Conservation (phyloP, 148 eudicot genomes). For the Silene latifolia region DNA sequence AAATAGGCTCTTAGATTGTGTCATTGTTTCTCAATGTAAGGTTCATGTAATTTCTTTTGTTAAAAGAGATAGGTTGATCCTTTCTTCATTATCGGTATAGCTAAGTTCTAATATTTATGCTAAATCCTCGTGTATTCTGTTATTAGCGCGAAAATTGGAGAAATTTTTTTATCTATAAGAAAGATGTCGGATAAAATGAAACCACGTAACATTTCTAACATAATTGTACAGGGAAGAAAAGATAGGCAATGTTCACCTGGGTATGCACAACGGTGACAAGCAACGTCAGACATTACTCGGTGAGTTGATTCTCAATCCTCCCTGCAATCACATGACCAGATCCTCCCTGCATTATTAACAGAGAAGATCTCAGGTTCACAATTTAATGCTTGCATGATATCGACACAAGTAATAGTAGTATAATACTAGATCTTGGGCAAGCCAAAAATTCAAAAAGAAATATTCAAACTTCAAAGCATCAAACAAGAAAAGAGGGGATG, state of each 20-base stretch:
- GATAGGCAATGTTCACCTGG: neutral
- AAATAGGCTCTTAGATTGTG: slow-evolving; percentile 2
- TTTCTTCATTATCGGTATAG: neutral
- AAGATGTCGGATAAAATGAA: neutral
- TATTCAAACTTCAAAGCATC: neutral
- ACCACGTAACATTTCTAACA: neutral
- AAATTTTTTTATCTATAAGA: neutral
- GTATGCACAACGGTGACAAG: neutral
- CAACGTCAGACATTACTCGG: neutral
- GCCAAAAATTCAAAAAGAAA: slow-evolving; percentile 2
- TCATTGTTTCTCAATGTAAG: slow-evolving; percentile 2
- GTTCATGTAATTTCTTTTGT: neutral
- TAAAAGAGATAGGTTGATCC: neutral
- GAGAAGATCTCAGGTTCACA: neutral
- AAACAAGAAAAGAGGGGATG: neutral
- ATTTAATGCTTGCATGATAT: neutral
- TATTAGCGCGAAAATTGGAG: neutral
- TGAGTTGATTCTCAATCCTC: neutral
- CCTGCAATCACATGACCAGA: neutral
- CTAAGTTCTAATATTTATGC: neutral
- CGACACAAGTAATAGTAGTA: neutral
- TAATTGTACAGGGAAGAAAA: neutral
- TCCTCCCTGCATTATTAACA: slow-evolving; percentile 11
- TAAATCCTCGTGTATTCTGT: slow-evolving; percentile 4
- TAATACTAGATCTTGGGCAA: neutral